Evolutionary conservation across 1,284 basidiomycete species (phyloP).

Genomic region (Sporisorium reilianum): DNA sequence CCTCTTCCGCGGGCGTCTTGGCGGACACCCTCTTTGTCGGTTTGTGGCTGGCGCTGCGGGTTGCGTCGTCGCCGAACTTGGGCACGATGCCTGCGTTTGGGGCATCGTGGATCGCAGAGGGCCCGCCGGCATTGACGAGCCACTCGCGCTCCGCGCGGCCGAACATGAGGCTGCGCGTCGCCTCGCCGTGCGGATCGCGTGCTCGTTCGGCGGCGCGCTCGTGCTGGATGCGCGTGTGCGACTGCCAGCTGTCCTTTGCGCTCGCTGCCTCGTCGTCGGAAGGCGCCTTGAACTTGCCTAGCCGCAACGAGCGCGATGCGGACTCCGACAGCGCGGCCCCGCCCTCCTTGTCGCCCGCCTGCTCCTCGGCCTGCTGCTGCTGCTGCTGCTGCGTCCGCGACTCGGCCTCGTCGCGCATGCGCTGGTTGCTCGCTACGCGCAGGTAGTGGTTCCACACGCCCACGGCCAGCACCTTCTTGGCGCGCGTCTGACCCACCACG

Average conservation of each 20-base stretch:
- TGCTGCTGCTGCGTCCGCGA: neutral
- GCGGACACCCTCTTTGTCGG: neutral
- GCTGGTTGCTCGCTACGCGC: slow-evolving; percentile 34
- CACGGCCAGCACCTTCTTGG: slow-evolving; percentile 92
- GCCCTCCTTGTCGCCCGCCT: neutral
- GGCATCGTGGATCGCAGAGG: slow-evolving; percentile 7
- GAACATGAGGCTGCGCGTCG: slow-evolving; percentile 34
- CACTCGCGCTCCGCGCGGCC: slow-evolving; percentile 46
- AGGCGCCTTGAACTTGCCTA: slow-evolving; percentile 15
- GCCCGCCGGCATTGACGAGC: slow-evolving; percentile 41
- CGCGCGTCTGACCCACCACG: slow-evolving; percentile 89
- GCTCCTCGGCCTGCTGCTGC: neutral
- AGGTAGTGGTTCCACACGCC: slow-evolving; percentile 70
- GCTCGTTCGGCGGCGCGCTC: slow-evolving; percentile 19
- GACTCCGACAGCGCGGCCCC: slow-evolving; percentile 2
- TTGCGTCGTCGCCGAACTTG: slow-evolving; percentile 26
- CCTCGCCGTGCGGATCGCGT: slow-evolving; percentile 41
- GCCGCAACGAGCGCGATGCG: slow-evolving; percentile 3
- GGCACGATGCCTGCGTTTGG: neutral
- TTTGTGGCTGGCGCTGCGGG: neutral
- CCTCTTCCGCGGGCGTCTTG: slow-evolving; percentile 38
- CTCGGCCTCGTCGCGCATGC: slow-evolving; percentile 34
- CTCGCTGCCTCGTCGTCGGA: neutral
- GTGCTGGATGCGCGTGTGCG: slow-evolving; percentile 8
- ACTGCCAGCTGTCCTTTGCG: slow-evolving; percentile 1